Base-by-base conservation (phyloP, 23 red algal species). In the Chondrus crispus region DNA sequence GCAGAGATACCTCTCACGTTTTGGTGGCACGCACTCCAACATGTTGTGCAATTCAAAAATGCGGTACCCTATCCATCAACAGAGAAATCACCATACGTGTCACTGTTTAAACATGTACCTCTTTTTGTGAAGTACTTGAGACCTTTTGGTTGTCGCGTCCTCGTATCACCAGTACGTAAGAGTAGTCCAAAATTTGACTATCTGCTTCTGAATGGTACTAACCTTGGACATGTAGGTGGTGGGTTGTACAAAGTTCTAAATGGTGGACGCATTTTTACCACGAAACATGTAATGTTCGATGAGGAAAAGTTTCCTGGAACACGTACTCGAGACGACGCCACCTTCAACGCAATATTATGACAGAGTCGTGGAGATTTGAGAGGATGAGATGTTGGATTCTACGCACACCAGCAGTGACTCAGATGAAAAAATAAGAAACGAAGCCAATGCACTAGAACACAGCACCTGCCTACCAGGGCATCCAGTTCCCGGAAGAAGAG, bases 121-220 rank as follows among this genome's bases (percentile, higher is more conserved):
- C 47, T 18, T 4, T 79, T 20, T 47, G 3, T 54, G 13, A 78
- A 80, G 48, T 51, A 89, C 39, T 30, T 89, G 39, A 53, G 35
- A 40, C 18, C 51, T 9, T 79, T 89, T 89, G 85, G 85, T 10
- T 89, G 85, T 50, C 68, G n/a, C n/a, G n/a, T n/a, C 33, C 44
- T 70, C 6, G 5, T 88, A 24, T 18, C 73, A 0, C 60, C 54
- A 1, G 28, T 14, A 20, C 37, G 58, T 9, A 51, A 62, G 47
- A 62, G 20, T 6, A 37, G 66, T n/a, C n/a, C n/a, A 10, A 46
- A n/a, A n/a, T n/a, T n/a, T n/a, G n/a, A n/a, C n/a, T n/a, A n/a
- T n/a, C n/a, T n/a, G n/a, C 52, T 57, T 57, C 16, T 57, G 14
- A 22, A 57, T 16, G 22, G 52, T 16, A 57, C 22, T 57, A 57